Conservation (phyloP, 208 protist genomes). For the Trypanosoma vivax region DNA sequence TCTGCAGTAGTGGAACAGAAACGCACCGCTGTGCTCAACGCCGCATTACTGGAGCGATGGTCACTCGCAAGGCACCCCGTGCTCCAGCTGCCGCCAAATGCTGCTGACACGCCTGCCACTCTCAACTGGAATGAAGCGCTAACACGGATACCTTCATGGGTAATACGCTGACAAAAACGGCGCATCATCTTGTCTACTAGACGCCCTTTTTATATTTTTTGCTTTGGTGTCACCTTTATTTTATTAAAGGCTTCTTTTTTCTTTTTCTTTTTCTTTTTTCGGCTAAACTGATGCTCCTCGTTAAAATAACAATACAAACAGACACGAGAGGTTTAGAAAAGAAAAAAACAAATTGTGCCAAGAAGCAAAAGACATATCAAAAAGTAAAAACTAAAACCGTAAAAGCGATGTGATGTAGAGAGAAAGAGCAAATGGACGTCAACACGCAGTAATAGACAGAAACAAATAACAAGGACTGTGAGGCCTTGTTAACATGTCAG, state of each 20-base stretch:
- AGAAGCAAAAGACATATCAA: not conserved
- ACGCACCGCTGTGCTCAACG: conserved; percentile 2
- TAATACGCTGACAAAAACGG: conserved; percentile 28
- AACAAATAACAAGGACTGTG: no score
- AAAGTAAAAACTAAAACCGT: not conserved
- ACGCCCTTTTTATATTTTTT: not conserved
- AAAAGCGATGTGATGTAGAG: not conserved
- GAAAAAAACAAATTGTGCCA: not conserved
- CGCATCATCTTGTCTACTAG: conserved; percentile 28
- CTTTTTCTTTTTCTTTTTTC: not conserved
- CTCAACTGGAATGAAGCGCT: conserved; percentile 5
- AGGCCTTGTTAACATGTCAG: no score
- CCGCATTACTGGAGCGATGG: not conserved
- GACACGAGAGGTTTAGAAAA: no score
- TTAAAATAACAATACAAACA: no score
- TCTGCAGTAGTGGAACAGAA: conserved; percentile 18
- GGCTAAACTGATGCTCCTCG: no score
- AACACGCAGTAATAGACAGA: no score
- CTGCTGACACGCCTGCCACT: not conserved
- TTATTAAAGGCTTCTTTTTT: not conserved
- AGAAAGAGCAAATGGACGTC: not conserved
- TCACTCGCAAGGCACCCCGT: conserved; percentile 15
- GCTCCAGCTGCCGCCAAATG: not conserved
- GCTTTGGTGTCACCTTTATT: not conserved
- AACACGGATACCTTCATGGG: conserved; percentile 5